phyloP scores from a whole-genome alignment of 768 basidiomycete species.

The Cystobasidium ongulense region DNA sequence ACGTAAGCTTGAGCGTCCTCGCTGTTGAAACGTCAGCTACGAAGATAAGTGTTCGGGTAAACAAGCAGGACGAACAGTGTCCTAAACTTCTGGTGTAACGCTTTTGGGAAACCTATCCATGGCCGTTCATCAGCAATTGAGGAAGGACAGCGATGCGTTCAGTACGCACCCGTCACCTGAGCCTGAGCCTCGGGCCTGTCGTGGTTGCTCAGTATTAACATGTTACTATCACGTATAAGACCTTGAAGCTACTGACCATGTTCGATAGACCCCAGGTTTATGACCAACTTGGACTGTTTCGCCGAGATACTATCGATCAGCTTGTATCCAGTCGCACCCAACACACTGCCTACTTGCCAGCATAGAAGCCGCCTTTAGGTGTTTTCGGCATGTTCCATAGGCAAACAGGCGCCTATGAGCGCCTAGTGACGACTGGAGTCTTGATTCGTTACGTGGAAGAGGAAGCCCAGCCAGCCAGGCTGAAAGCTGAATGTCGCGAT shows the following conservation, averaged over 20 bases:
- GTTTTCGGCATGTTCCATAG: conserved; percentile 3
- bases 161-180: background rate
- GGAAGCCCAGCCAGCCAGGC: too few relatives aligned
- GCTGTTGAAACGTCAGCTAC: background rate
- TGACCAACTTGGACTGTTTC: background rate
- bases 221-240: background rate
- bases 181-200: conserved; percentile 1
- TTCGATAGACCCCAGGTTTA: background rate
- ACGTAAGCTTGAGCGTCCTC: conserved; percentile 3
- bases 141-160: background rate
- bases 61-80: background rate
- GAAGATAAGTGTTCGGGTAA: background rate
- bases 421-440: too few relatives aligned
- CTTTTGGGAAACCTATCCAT: background rate
- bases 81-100: background rate
- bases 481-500: too few relatives aligned
- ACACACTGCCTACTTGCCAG: background rate
- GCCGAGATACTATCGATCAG: background rate
- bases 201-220: too few relatives aligned
- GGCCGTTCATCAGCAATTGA: conserved; percentile 8
- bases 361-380: background rate
- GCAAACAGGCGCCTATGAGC: too few relatives aligned
- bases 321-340: background rate
- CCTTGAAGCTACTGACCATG: background rate
- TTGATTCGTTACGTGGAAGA: too few relatives aligned